phyloP scores from a whole-genome alignment of 208 protist genomes.

The Sergeia podlipaevii region DNA sequence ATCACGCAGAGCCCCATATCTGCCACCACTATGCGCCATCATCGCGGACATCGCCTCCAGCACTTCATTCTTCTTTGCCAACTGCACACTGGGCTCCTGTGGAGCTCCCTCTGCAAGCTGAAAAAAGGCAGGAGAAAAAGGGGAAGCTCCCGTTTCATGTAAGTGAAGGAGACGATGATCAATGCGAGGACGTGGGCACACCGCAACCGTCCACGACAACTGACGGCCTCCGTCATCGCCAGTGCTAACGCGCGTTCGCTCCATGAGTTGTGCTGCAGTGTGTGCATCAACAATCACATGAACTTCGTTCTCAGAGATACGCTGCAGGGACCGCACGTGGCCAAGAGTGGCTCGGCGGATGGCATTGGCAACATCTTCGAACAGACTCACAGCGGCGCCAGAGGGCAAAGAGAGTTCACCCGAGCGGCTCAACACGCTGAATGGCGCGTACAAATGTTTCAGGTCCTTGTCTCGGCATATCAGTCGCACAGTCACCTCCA shows the following conservation, averaged over 20 bases:
- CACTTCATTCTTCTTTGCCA: conserved; percentile 30
- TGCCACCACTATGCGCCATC: conserved; percentile 20
- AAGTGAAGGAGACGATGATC: neutral
- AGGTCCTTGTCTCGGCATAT: no score
- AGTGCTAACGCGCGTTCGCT: neutral
- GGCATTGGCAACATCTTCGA: conserved; percentile 13
- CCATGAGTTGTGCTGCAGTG: neutral
- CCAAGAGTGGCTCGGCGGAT: conserved; percentile 14
- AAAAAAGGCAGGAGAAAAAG: neutral
- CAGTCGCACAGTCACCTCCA: no score
- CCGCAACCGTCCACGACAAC: neutral
- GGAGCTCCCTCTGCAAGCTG: neutral
- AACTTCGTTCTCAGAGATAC: conserved; percentile 16
- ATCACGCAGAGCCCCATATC: conserved; percentile 28
- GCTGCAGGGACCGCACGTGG: conserved; percentile 20
- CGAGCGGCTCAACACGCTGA: no score
- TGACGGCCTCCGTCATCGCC: no score
- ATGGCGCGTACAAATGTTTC: no score
- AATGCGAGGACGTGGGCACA: neutral
- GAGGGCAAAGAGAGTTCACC: no score
- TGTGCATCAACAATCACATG: conserved; percentile 8
- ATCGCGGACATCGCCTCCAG: conserved; percentile 22
- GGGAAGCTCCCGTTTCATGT: neutral
- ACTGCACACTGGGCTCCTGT: conserved; percentile 7
- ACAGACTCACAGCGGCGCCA: no score